Conservation (phyloP, 148 eudicot species). For the Limonium bicolor region DNA sequence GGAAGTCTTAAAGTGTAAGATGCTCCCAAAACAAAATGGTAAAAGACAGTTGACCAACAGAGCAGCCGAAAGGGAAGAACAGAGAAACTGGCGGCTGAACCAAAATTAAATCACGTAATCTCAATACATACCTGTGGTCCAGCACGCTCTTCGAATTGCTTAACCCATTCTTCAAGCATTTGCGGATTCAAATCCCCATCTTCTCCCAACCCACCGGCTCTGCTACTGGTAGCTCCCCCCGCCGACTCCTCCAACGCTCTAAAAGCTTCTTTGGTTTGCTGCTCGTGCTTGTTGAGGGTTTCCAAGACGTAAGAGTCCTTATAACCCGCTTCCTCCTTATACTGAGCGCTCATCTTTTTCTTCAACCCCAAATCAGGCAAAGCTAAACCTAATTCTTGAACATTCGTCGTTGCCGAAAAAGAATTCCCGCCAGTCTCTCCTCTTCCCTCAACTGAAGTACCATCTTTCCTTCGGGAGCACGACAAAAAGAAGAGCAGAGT, state of each 20-base stretch:
- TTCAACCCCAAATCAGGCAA: constrained; percentile 73
- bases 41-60: too few species aligned
- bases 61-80: too few species aligned
- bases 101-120: too few species aligned
- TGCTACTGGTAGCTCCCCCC: too few species aligned
- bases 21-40: too few species aligned
- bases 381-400: constrained; percentile 86
- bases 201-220: constrained; percentile 22
- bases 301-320: constrained; percentile 60
- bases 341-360: constrained; percentile 85
- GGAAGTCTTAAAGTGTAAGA: too few species aligned
- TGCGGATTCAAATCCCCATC: constrained; percentile 23
- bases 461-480: not conserved
- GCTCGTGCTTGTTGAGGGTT: constrained; percentile 81
- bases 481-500: not conserved
- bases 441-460: constrained; percentile 13
- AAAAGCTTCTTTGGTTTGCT: constrained; percentile 85
- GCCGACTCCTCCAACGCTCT: constrained; percentile 68
- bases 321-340: constrained; percentile 31
- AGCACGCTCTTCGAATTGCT: constrained; percentile 87
- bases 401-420: constrained; percentile 25
- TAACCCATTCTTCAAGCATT: constrained; percentile 82
- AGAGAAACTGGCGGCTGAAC: too few species aligned
- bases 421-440: constrained; percentile 22
- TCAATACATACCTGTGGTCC: constrained; percentile 63